phyloP scores from a whole-genome alignment of 306 rosid genomes.

The Dryas drummondii region DNA sequence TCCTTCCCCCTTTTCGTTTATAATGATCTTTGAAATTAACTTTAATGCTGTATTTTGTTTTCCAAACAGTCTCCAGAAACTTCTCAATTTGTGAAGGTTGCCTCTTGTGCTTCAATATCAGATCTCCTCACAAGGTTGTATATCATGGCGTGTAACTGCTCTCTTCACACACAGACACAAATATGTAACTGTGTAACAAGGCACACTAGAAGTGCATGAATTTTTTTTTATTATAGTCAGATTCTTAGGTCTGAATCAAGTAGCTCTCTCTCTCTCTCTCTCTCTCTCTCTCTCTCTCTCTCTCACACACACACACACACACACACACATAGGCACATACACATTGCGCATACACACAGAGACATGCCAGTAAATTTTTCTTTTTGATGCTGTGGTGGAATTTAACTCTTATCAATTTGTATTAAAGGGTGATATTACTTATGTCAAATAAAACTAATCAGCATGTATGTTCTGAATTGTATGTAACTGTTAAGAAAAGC shows the following conservation, averaged over 20 bases:
- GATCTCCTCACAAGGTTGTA: constrained; percentile 74
- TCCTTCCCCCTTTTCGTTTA: not conserved
- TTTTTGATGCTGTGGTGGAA: too few relatives aligned
- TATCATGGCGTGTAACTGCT: constrained; percentile 18
- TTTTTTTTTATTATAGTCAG: not conserved
- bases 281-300: not conserved
- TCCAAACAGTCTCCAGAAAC: constrained; percentile 47
- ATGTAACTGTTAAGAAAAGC: not conserved
- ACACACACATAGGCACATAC: not conserved
- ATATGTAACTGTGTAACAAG: not conserved
- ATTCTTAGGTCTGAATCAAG: not conserved
- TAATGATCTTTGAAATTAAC: not conserved
- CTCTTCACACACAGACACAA: not conserved
- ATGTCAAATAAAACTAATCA: not conserved
- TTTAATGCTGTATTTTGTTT: constrained; percentile 28
- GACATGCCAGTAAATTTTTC: not conserved
- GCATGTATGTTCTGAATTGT: not conserved
- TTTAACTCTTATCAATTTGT: not conserved
- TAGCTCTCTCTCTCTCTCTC: constrained; percentile 11
- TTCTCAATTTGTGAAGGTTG: constrained; percentile 67
- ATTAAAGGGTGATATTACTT: not conserved
- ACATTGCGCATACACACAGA: not conserved
- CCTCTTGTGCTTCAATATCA: constrained; percentile 71
- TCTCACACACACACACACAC: not conserved
- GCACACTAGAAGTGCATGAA: not conserved